Evolutionary conservation across 2,329 filamentous ascomycete genomes (phyloP).

Genomic region (Penicillium sp.): DNA sequence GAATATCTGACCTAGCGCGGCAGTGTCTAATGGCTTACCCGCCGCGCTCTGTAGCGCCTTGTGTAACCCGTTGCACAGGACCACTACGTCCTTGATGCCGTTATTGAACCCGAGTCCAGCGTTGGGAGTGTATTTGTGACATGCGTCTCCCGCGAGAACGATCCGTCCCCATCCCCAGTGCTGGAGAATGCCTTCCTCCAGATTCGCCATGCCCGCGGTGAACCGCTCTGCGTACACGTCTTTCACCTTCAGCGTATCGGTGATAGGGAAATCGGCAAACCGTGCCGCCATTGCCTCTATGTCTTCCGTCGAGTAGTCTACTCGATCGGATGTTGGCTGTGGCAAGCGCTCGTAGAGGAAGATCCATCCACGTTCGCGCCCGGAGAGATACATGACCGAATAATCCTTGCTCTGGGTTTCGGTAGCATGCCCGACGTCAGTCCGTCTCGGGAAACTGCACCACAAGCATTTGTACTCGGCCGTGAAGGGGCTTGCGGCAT

Average conservation of each 20-base stretch:
- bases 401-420: background rate
- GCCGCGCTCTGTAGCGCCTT: too few relatives aligned
- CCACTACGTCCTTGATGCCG: background rate
- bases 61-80: background rate
- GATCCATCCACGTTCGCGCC: background rate
- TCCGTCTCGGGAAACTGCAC: background rate
- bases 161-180: background rate
- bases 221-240: background rate
- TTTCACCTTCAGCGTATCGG: background rate
- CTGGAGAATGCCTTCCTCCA: background rate
- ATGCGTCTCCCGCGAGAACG: background rate
- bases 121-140: background rate
- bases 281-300: background rate
- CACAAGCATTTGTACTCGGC: background rate
- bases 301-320: background rate
- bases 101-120: background rate
- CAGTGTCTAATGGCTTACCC: too few relatives aligned
- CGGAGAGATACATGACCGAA: background rate
- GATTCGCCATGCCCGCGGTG: background rate
- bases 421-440: background rate
- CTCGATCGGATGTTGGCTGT: background rate
- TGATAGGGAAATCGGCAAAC: background rate
- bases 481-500: background rate
- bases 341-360: background rate
- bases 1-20: too few relatives aligned